Base-by-base conservation (phyloP, 2,329 filamentous ascomycete genomes). In the Apiospora kogelbergensis region DNA sequence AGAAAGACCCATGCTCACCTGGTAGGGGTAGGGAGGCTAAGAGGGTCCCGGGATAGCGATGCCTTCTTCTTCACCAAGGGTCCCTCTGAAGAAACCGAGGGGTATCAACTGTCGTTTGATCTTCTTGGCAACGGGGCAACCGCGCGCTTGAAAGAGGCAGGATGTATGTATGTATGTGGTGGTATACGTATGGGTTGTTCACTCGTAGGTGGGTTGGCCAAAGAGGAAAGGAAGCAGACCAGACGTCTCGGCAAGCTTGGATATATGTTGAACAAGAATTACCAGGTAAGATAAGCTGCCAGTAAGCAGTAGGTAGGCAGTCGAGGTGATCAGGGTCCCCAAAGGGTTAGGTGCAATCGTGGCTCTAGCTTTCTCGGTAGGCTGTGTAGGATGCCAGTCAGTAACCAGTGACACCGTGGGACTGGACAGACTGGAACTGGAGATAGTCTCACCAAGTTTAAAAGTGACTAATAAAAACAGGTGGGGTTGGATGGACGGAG, bases 301-400 rank as follows among this genome's bases (percentile, higher is more conserved):
- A 33, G 15, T 26, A 37, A 60, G 30, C 9, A 24, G 15, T 26
- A 37, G 37, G 30, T 4, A 24, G 30, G 46, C 46, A 26, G 53
- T 33, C 53, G 30, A 60, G 53, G 26, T 30, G 30, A 60, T n/a
- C 53, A 37, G 20, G 3, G 53, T 37, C 30, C 40, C 13, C 13
- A 15, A 42, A 42, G 13, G 40, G 26, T 24, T 57, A 57, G 48
- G 48, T 57, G 48, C 40, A 42, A 13, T 42, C 40, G 40, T 15
- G 17, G 40, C 11, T 15, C 40, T 5, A 15, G 11, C 10, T 42
- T 26, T 20, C 46, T 57, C 48, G 30, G 53, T 60, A 60, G 53
- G 53, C 53, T 60, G 53, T 60, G 53, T 60, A 60, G 53, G 53
- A 60, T 60, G 53, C 53, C 53, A n/a, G n/a, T n/a, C n/a, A n/a